A percentile compares a stretch with the other conserved stretches of the same genome.
Conservation (phyloP, 106 monocot genomes). For the Agapanthus africanus region DNA sequence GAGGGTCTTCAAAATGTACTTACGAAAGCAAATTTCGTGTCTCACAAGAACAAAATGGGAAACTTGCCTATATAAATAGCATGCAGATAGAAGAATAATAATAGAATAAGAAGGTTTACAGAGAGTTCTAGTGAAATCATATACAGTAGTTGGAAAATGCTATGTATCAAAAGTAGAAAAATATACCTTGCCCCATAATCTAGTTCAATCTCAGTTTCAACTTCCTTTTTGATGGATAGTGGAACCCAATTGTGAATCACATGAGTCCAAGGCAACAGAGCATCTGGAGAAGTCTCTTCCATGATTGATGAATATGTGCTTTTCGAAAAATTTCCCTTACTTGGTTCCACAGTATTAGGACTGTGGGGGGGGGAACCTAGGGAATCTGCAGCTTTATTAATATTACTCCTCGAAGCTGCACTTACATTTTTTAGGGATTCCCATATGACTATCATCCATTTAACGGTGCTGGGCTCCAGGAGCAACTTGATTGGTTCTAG, state of each 20-base stretch:
- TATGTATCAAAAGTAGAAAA: neutral
- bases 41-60: neutral
- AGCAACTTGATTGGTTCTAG: constrained; percentile 68
- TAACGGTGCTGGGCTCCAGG: constrained; percentile 53
- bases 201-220: constrained; percentile 36
- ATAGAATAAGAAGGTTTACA: neutral
- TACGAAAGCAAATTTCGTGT: neutral
- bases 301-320: constrained; percentile 14
- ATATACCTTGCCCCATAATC: constrained; percentile 82
- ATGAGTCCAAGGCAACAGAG: constrained; percentile 35
- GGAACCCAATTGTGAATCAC: constrained; percentile 91
- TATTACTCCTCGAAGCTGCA: constrained; percentile 14
- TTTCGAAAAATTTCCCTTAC: constrained; percentile 11
- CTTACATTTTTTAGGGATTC: constrained; percentile 38
- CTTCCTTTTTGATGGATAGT: constrained; percentile 26
- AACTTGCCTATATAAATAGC: neutral
- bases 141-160: constrained; percentile 2
- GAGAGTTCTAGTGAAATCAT: neutral
- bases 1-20: neutral
- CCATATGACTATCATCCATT: constrained; percentile 53
- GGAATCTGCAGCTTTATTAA: constrained; percentile 17
- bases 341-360: constrained; percentile 9
- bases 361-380: constrained; percentile 9
- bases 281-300: constrained; percentile 33
- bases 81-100: neutral